Conservation (phyloP, 2,329 filamentous ascomycete species). For the Zymoseptoria tritici region DNA sequence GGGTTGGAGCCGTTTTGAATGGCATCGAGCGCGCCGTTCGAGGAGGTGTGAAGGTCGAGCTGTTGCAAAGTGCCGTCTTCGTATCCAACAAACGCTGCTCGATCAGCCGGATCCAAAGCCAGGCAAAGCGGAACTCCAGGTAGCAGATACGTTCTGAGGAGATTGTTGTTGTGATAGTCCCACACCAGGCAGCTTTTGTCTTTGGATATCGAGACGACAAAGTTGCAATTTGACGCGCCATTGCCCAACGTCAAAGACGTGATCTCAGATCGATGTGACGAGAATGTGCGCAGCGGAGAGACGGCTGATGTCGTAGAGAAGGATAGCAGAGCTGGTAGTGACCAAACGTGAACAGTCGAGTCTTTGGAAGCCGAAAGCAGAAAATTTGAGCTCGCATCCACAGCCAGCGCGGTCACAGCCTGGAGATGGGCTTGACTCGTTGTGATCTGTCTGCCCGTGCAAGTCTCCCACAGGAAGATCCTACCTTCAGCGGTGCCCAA, state of each 20-base stretch:
- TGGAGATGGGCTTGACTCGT: conserved; percentile 74
- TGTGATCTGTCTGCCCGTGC: conserved; percentile 65
- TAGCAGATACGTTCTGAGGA: conserved; percentile 75
- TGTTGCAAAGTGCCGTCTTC: conserved; percentile 74
- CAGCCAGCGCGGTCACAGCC: conserved; percentile 66
- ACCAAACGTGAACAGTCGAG: conserved; percentile 89
- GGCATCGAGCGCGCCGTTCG: conserved; percentile 7
- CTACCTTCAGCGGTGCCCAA: conserved; percentile 80
- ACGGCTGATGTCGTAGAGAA: conserved; percentile 50
- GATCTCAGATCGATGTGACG: conserved; percentile 67
- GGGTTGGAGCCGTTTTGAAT: conserved; percentile 17
- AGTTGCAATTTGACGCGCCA: conserved; percentile 64
- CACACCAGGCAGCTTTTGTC: conserved; percentile 89
- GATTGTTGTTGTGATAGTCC: conserved; percentile 76
- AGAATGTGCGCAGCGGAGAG: conserved; percentile 70
- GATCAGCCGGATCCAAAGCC: conserved; percentile 71
- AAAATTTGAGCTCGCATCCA: conserved; percentile 63
- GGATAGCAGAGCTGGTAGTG: conserved; percentile 64
- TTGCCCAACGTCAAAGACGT: conserved; percentile 57
- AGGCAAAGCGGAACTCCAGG: conserved; percentile 65
- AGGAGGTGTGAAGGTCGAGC: conserved; percentile 58
- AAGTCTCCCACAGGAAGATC: conserved; percentile 86
- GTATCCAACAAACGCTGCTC: conserved; percentile 73
- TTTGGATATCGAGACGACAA: conserved; percentile 74
- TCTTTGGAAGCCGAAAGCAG: conserved; percentile 75